These are phyloP conservation scores for Mollisiaceae sp. DNA, from an alignment of 2,329 filamentous ascomycete species.

Conservation along the genomic window DNA sequence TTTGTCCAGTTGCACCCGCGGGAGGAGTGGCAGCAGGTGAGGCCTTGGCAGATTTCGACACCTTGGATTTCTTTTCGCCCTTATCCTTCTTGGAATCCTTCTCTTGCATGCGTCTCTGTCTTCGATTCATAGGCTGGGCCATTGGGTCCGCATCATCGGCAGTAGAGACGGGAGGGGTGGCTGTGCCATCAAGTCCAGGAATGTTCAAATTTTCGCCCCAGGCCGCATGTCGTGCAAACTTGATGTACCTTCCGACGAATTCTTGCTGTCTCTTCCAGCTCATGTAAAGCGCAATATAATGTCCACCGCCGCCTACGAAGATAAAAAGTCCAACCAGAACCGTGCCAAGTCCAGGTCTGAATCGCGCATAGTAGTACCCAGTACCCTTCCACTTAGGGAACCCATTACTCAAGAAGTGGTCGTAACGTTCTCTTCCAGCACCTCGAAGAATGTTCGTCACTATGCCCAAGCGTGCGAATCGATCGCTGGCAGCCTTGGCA, in stretches of 20 bases:
- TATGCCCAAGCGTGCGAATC: constrained; percentile 82
- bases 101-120: constrained; percentile 87
- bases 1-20: constrained; percentile 71
- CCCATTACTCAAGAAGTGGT: constrained; percentile 90
- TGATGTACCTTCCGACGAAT: constrained; percentile 91
- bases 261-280: constrained; percentile 88
- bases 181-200: constrained; percentile 64
- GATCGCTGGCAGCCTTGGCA: constrained; percentile 79
- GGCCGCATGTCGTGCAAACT: constrained; percentile 82
- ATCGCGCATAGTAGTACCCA: constrained; percentile 96
- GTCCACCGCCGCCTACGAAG: constrained; percentile 80
- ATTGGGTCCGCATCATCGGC: constrained; percentile 53
- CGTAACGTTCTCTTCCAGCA: constrained; percentile 82
- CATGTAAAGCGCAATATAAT: constrained; percentile 86
- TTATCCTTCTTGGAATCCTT: constrained; percentile 77
- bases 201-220: constrained; percentile 86
- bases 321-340: constrained; percentile 84
- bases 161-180: constrained; percentile 51
- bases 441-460: constrained; percentile 87
- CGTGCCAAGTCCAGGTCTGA: constrained; percentile 86
- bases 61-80: constrained; percentile 59
- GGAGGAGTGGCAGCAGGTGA: constrained; percentile 44
- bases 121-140: constrained; percentile 73
- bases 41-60: constrained; percentile 53
- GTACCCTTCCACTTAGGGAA: constrained; percentile 98